A percentile compares a stretch with the other conserved stretches of the same genome.
Conservation (phyloP, 768 basidiomycete genomes). For the Termitomyces sp. region DNA sequence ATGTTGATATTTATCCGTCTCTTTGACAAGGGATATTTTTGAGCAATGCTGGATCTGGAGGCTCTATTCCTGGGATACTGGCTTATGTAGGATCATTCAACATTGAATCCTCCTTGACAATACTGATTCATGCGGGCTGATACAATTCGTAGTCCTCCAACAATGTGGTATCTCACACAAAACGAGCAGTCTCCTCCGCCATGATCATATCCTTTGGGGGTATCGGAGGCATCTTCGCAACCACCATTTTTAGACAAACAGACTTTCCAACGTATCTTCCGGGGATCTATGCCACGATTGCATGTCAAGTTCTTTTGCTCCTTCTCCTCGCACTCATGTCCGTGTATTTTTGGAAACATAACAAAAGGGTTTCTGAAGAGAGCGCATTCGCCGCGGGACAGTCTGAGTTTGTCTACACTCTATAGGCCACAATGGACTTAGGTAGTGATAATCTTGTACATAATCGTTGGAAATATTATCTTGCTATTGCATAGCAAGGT, state of each 20-base stretch:
- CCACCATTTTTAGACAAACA: conserved; percentile 43
- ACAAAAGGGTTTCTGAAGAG: conserved; percentile 28
- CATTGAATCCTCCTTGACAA: neutral
- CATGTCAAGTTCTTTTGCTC: conserved; percentile 42
- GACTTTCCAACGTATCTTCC: conserved; percentile 47
- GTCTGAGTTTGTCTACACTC: conserved; percentile 40
- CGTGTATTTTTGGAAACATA: conserved; percentile 34
- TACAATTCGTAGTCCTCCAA: conserved; percentile 39
- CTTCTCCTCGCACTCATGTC: conserved; percentile 39
- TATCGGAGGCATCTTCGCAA: conserved; percentile 48
- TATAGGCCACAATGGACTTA: conserved; percentile 21
- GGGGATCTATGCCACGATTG: conserved; percentile 46
- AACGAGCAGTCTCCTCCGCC: conserved; percentile 47
- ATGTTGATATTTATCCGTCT: conserved; percentile 5
- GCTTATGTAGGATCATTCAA: conserved; percentile 41
- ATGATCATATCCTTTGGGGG: conserved; percentile 47
- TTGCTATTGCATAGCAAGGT: too few relatives aligned
- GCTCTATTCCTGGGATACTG: conserved; percentile 46
- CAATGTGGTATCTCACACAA: conserved; percentile 49
- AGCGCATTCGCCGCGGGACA: conserved; percentile 28
- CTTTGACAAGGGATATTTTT: conserved; percentile 41
- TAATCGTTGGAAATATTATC: neutral
- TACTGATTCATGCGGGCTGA: neutral
- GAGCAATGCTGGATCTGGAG: conserved; percentile 42
- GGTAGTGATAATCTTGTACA: neutral